A percentile compares a stretch with the other conserved stretches of the same genome.
Conservation (phyloP, 306 rosid species). For the Lablab purpureus region DNA sequence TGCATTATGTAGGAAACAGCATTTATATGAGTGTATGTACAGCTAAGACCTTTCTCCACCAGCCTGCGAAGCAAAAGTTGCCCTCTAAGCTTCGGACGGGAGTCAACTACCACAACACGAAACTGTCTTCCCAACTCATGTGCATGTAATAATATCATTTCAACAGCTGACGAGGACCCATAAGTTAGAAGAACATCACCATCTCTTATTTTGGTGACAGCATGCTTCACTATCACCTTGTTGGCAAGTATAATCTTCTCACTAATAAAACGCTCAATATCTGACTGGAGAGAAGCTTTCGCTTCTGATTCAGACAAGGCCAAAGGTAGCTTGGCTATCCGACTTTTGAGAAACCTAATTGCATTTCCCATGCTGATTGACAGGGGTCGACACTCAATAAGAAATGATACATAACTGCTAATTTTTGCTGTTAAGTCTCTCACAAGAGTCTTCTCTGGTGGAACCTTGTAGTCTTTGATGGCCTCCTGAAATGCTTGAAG, state of each 20-base stretch:
- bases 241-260: constrained; percentile 68
- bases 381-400: constrained; percentile 66
- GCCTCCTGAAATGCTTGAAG: constrained; percentile 70
- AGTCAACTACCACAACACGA: constrained; percentile 67
- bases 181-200: constrained; percentile 71
- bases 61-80: constrained; percentile 61
- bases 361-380: constrained; percentile 80
- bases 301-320: constrained; percentile 65
- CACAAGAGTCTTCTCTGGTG: constrained; percentile 56
- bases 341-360: constrained; percentile 67
- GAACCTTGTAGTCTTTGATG: constrained; percentile 63
- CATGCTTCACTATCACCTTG: constrained; percentile 67
- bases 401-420: constrained; percentile 66
- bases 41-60: constrained; percentile 66
- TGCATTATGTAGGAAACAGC: constrained; percentile 69
- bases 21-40: constrained; percentile 66
- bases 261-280: constrained; percentile 62
- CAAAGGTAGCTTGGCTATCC: constrained; percentile 61
- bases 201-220: constrained; percentile 68
- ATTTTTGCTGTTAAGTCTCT: constrained; percentile 67
- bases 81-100: constrained; percentile 69
- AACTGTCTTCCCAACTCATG: constrained; percentile 66
- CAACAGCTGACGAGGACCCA: constrained; percentile 62
- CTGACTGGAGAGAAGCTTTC: constrained; percentile 56
- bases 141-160: constrained; percentile 63